A percentile compares a stretch with the other conserved stretches of the same genome.
Evolutionary conservation across 2,329 filamentous ascomycete species (phyloP).

Genomic region (Colletotrichum liriopes): DNA sequence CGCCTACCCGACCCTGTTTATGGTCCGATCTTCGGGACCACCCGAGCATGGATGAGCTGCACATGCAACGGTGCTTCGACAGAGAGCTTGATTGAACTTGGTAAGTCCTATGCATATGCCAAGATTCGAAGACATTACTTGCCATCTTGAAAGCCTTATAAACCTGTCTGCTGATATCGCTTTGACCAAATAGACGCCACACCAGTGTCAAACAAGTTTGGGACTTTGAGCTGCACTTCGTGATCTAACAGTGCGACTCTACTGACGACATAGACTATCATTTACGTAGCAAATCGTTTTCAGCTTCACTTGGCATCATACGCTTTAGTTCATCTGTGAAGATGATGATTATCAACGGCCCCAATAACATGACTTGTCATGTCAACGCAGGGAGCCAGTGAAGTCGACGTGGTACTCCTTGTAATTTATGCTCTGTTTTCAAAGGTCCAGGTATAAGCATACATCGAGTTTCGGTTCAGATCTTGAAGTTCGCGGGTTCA

Average conservation of each 20-base stretch:
- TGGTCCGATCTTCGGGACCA: conserved; percentile 27
- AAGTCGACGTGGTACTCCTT: too few species aligned
- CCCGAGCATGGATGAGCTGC: conserved; percentile 35
- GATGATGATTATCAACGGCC: neutral
- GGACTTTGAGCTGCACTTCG: conserved; percentile 18
- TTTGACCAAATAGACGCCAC: neutral
- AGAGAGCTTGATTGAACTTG: conserved; percentile 28
- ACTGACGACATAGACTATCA: neutral
- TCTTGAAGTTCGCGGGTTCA: too few species aligned
- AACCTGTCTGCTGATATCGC: neutral
- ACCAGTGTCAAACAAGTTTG: conserved; percentile 1
- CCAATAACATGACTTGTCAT: too few species aligned
- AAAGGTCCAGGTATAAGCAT: too few species aligned
- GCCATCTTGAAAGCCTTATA: accelerated
- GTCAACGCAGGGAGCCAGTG: too few species aligned
- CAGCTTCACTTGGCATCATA: too few species aligned
- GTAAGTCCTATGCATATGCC: neutral
- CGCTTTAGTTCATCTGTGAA: neutral
- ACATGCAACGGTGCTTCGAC: conserved; percentile 18
- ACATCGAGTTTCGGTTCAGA: too few species aligned
- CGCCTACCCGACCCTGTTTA: conserved; percentile 39
- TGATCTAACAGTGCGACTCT: neutral
- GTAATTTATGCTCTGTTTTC: too few species aligned
- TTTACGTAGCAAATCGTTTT: neutral
- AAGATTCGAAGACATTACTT: too few species aligned